Base-by-base conservation (phyloP, 306 rosid species). In the Astragalus glycyphyllos region DNA sequence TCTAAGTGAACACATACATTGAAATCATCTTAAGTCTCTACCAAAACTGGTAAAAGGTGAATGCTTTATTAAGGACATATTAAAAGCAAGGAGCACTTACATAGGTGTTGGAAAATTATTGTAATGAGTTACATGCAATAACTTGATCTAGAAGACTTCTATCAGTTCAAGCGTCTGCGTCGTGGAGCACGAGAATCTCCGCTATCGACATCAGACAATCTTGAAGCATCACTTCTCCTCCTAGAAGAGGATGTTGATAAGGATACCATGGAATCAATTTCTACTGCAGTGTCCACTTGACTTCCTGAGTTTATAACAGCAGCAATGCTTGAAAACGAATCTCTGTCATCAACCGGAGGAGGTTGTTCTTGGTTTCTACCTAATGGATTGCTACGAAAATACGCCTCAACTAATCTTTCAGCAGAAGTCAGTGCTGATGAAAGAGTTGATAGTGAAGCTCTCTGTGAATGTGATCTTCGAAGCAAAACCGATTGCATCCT, bases 141-240 rank as follows among this genome's bases (percentile, higher is more conserved):
- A 79, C 69, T 40, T 59, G 79, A 78, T 54, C 50, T 65, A 69
- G 48, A 70, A 77, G 67, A 61, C 55, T 8, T 50, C 38, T 46
- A 54, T 94, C 83, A 89, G 82, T 84, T 86, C 81, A 91, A 31
- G 55, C 99, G 85, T 74, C 96, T 86, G 76, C 97, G 86, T 68
- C 97, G 79, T 17, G 87, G 92, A 29, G 97, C 85, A 42, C 96
- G 91, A 69, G 97, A 91, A 79, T 95, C 97, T 77, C 96, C 97
- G 49, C 92, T 89, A 65, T 95, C 99, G 57, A 90, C 87, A 69
- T 94, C 98, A 41, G 94, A 90, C 71, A 74, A 82, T 70, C 97
- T 88, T 37, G 96, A 80, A 14, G 92, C 49, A 20, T 89, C 97
- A 8, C 68, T 83, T 82, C 96, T 91, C 80, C 95, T 86, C 81